Conservation (phyloP, 176 grass and related monocot genomes). For the Tillandsia fasciculata region DNA sequence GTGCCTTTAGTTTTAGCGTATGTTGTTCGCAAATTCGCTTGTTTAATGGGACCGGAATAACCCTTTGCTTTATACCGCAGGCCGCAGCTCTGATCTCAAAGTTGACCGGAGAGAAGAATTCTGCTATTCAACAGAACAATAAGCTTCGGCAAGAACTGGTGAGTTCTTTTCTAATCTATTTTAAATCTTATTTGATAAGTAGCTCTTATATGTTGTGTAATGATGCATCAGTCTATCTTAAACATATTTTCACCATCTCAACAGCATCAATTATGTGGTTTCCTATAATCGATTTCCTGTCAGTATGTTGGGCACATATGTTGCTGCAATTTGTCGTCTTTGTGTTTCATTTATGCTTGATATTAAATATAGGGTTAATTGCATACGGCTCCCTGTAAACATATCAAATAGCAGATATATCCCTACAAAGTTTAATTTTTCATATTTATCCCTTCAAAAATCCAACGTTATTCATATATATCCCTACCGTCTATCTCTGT, state of each 20-base stretch:
- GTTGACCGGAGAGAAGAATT: conserved; percentile 20
- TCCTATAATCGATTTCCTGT: neutral
- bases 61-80: neutral
- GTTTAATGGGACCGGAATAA: neutral
- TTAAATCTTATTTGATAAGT: neutral
- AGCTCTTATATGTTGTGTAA: neutral
- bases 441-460: too few species aligned
- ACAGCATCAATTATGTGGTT: neutral
- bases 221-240: neutral
- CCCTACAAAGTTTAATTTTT: too few species aligned
- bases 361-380: too few species aligned
- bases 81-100: conserved; percentile 6
- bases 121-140: conserved; percentile 20
- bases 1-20: neutral
- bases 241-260: neutral
- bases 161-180: neutral
- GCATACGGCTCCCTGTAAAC: too few species aligned
- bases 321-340: too few species aligned
- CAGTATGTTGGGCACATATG: too few species aligned
- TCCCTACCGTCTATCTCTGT: too few species aligned
- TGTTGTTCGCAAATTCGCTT: neutral
- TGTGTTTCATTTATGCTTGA: too few species aligned
- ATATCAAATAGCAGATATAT: too few species aligned
- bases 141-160: conserved; percentile 23
- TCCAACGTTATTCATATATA: too few species aligned